Evolutionary conservation across 2,329 filamentous ascomycete species (phyloP).

Genomic region (Aspergillus proliferans): DNA sequence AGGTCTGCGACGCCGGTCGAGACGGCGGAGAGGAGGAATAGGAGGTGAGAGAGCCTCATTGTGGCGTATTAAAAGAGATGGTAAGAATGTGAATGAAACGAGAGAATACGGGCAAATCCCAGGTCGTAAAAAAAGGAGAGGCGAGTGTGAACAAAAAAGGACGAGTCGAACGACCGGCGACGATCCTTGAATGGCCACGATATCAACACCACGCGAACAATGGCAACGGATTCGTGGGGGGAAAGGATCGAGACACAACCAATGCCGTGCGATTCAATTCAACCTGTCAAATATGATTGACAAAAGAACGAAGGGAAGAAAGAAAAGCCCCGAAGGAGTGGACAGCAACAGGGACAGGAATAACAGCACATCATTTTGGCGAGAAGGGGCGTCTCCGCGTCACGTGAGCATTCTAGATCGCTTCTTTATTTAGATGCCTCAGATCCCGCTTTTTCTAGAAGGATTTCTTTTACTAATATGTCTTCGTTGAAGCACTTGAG

Average conservation of each 20-base stretch:
- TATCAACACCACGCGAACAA: too few species aligned
- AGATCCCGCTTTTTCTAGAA: too few species aligned
- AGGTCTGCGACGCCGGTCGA: constrained; percentile 19
- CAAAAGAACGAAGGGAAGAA: constrained; percentile 1
- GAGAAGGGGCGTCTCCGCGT: not conserved
- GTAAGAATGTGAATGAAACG: not conserved
- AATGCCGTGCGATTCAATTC: not conserved
- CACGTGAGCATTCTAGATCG: not conserved
- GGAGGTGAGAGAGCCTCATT: constrained; percentile 32
- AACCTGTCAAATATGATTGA: not conserved
- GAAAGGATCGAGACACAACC: not conserved
- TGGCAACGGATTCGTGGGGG: too few species aligned
- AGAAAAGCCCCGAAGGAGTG: not conserved
- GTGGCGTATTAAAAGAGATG: constrained; percentile 1
- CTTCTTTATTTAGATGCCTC: too few species aligned
- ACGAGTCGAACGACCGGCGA: too few species aligned
- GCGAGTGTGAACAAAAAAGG: not conserved
- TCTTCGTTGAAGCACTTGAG: too few species aligned
- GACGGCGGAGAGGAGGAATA: constrained; percentile 31
- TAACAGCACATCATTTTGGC: not conserved
- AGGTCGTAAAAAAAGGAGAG: not conserved
- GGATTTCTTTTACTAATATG: too few species aligned
- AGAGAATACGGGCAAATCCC: not conserved
- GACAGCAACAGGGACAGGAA: not conserved
- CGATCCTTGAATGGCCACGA: too few species aligned